These are phyloP conservation scores for Penicillium sclerotiorum DNA, from an alignment of 2,329 filamentous ascomycete genomes.

Conservation along the genomic window DNA sequence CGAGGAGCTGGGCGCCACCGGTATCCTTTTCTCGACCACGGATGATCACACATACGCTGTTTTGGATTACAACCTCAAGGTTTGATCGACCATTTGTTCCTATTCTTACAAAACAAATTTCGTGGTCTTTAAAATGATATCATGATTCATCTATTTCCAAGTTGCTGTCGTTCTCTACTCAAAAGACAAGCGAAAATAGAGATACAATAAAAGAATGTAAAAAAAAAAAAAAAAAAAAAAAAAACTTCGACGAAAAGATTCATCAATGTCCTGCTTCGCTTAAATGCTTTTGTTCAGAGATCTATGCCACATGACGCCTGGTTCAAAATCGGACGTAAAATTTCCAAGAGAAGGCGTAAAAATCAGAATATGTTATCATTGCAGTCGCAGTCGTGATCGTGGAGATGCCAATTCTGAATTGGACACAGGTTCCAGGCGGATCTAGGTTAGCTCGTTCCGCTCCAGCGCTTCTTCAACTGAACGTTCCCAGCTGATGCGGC, in stretches of 20 bases:
- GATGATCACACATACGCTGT: constrained; percentile 93
- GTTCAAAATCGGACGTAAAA: no score
- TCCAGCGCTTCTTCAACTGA: constrained; percentile 63
- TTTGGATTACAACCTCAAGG: constrained; percentile 56
- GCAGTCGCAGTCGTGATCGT: background rate
- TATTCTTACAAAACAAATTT: constrained; percentile 25
- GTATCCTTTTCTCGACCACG: constrained; percentile 84
- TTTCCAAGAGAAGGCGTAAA: no score
- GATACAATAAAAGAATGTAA: background rate
- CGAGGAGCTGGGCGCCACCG: constrained; percentile 74
- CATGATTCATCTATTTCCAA: constrained; percentile 20
- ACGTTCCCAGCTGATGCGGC: constrained; percentile 56
- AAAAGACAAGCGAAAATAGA: background rate
- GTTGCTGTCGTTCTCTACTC: background rate
- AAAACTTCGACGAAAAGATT: no score
- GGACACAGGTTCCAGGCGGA: background rate
- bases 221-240: background rate
- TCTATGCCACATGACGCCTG: no score
- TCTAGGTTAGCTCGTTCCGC: constrained; percentile 50
- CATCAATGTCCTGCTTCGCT: no score
- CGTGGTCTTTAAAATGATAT: constrained; percentile 26
- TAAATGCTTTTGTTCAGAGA: background rate
- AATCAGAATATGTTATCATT: no score
- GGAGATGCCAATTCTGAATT: background rate
- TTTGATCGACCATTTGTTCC: background rate